Evolutionary conservation across 495 filamentous ascomycete species (phyloP), one percentile per base, ranked within the genome.

Genomic region (Annulohypoxylon moriforme): DNA sequence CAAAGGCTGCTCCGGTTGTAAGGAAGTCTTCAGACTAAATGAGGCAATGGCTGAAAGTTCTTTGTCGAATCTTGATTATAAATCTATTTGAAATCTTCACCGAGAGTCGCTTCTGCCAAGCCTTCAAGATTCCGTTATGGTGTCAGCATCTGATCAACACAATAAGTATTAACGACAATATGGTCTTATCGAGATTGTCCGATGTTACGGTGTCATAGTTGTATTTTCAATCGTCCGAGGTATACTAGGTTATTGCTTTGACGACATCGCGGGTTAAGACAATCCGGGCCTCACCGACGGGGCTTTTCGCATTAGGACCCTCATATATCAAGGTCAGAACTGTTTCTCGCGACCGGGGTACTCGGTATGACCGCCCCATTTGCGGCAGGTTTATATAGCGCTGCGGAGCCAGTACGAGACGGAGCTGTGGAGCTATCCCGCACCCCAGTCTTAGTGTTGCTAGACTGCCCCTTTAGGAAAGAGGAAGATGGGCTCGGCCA

Each of bases 381-480:
- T 44, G 16, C 20, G 44, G 33, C 24, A 27, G 42, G 52, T 55
- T 49, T 4, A 50, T 64, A 61, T 20, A 42, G 40, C 9, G 2
- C 10, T 56, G 16, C 49, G 49, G 55, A 61, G 40, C 49, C 7
- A 46, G 13, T 46, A 44, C 33, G 55, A 50, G 13, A 29, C 13
- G 46, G 16, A 64, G 44, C 16, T 20, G 40, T 44, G 40, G n/a
- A 44, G 22, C 18, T 29, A 61, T 27, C 10, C 25, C 42, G 6
- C 13, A 55, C 34, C 47, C 46, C 44, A 20, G 59, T 57, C 13
- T 47, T 44, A 14, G 1, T 33, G 25, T 24, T 53, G 46, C 53
- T 60, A 34, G 52, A 64, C 27, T 55, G 60, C 69, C 42, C 27
- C 44, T 68, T 72, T 60, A 49, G 60, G 69, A 64, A 72, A 66